Percentiles rank a stretch among this genome's conserved stretches.
These are phyloP conservation scores for Echria macrotheca DNA, from an alignment of 495 filamentous ascomycete genomes.

Conservation along the genomic window DNA sequence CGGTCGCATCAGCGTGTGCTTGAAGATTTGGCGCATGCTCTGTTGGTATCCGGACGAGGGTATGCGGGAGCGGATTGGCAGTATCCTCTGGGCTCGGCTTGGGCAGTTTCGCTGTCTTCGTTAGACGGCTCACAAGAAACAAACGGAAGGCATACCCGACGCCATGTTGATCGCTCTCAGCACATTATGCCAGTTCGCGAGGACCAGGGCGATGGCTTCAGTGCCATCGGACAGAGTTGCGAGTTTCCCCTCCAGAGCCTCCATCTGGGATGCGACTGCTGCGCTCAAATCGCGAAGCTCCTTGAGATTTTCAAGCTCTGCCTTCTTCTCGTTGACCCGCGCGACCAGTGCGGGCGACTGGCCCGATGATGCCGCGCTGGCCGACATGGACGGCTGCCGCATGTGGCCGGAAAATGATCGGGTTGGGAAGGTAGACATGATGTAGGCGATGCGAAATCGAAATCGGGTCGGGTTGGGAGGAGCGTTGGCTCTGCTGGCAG, in stretches of 20 bases:
- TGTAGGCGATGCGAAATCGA: neutral
- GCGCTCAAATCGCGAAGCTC: constrained; percentile 85
- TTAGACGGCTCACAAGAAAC: constrained; percentile 39
- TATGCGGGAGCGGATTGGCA: constrained; percentile 59
- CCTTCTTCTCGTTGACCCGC: constrained; percentile 88
- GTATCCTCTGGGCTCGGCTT: constrained; percentile 29
- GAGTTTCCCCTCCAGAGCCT: constrained; percentile 81
- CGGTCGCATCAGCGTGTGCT: constrained; percentile 42
- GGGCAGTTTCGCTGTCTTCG: constrained; percentile 50
- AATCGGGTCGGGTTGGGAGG: neutral
- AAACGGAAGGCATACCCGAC: constrained; percentile 60
- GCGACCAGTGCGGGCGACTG: constrained; percentile 79
- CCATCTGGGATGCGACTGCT: constrained; percentile 84
- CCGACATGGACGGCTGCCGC: constrained; percentile 53
- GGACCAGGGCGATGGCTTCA: constrained; percentile 88
- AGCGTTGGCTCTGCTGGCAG: neutral
- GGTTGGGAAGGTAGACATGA: constrained; percentile 36
- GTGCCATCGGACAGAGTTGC: constrained; percentile 85
- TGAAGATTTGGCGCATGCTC: constrained; percentile 57
- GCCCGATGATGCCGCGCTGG: constrained; percentile 44
- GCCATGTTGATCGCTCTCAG: constrained; percentile 92
- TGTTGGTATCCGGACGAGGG: constrained; percentile 73
- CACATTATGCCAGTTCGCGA: constrained; percentile 96
- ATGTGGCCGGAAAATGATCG: constrained; percentile 57
- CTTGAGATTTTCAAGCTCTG: constrained; percentile 82